Conservation (phyloP, 805 yeast genomes). For the Nematodospora valgi region DNA sequence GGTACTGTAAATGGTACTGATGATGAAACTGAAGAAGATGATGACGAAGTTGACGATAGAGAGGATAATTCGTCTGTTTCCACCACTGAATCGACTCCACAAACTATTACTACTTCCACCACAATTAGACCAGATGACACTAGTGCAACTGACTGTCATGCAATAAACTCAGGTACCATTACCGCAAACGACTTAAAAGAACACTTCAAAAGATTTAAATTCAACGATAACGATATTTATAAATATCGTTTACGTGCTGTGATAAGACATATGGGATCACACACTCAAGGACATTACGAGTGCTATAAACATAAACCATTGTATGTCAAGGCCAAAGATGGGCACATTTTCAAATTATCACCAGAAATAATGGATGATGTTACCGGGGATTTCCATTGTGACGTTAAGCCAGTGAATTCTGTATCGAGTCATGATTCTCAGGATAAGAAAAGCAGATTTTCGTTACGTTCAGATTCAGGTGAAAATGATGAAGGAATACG, state of each 20-base stretch:
- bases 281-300: conserved; percentile 86
- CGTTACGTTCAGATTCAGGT: neutral
- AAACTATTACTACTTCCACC: conserved; percentile 6
- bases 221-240: conserved; percentile 38
- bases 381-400: conserved; percentile 12
- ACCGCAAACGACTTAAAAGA: conserved; percentile 33
- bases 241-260: conserved; percentile 65
- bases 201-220: conserved; percentile 36
- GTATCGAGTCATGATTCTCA: too few species aligned
- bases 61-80: conserved; percentile 19
- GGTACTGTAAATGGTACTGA: conserved; percentile 15
- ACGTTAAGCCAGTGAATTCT: conserved; percentile 1
- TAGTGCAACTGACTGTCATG: neutral
- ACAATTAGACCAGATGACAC: conserved; percentile 4
- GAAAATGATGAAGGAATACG: conserved; percentile 26
- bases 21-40: conserved; percentile 13
- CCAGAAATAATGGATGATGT: conserved; percentile 35
- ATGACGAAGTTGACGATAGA: conserved; percentile 15
- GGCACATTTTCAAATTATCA: conserved; percentile 36
- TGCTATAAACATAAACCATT: conserved; percentile 78
- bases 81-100: conserved; percentile 15
- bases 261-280: conserved; percentile 86
- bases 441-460: neutral
- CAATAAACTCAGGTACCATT: conserved; percentile 24
- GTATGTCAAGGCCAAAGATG: conserved; percentile 44